Evolutionary conservation across 108 stramenopile species (phyloP).

Genomic region (Chaetoceros tenuissimus): DNA sequence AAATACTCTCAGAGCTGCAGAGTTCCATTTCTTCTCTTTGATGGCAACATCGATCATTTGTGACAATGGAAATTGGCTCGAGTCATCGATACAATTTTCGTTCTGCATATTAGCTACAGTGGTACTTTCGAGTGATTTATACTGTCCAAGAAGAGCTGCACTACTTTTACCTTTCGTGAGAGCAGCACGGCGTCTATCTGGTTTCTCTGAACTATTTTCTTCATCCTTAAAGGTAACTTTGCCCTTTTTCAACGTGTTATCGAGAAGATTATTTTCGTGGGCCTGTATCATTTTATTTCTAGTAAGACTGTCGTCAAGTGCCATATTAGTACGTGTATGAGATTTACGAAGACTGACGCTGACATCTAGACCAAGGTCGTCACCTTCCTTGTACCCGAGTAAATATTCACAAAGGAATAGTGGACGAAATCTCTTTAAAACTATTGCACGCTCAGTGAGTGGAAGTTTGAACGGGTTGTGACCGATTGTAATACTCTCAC

Average conservation of each 20-base stretch:
- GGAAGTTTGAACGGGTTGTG: constrained; percentile 72
- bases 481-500: constrained; percentile 74
- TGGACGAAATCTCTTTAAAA: constrained; percentile 40
- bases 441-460: constrained; percentile 31
- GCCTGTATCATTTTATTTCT: no score
- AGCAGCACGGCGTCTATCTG: no score
- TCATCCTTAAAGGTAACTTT: no score
- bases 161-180: no score
- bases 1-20: constrained; percentile 28
- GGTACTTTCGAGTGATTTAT: constrained; percentile 48
- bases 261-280: no score
- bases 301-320: no score
- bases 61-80: constrained; percentile 11
- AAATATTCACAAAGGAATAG: constrained; percentile 52
- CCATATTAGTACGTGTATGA: neutral
- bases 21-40: constrained; percentile 19
- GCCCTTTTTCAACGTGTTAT: no score
- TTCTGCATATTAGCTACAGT: constrained; percentile 5
- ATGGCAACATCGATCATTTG: constrained; percentile 25
- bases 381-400: constrained; percentile 21
- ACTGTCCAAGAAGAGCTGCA: constrained; percentile 45
- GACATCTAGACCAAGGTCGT: neutral
- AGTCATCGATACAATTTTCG: constrained; percentile 15
- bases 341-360: neutral
- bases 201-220: no score